A percentile compares a stretch with the other conserved stretches of the same genome.
Evolutionary conservation across 495 filamentous ascomycete genomes (phyloP).

Genomic region (Hypoxylon crocopeplum): DNA sequence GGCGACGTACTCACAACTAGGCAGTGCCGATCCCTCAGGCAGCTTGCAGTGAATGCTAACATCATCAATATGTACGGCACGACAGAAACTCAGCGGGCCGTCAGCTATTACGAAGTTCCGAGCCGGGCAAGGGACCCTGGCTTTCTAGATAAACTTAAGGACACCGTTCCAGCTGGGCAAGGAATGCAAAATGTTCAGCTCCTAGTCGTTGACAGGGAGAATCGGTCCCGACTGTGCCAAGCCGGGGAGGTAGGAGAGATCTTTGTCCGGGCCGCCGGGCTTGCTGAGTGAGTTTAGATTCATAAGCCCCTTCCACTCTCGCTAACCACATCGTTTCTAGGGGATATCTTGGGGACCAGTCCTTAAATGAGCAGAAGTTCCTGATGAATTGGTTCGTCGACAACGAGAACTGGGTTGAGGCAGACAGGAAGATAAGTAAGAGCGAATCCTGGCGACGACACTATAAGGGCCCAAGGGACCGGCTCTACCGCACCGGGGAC

Average conservation of each 20-base stretch:
- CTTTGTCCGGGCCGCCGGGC: slow-evolving; percentile 84
- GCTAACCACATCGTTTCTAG: slow-evolving; percentile 9
- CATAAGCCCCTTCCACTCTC: neutral
- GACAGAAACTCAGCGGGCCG: slow-evolving; percentile 86
- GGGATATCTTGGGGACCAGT: slow-evolving; percentile 76
- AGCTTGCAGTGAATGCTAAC: slow-evolving; percentile 76
- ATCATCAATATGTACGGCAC: slow-evolving; percentile 95
- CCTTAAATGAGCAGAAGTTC: slow-evolving; percentile 81
- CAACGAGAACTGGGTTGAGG: slow-evolving; percentile 71
- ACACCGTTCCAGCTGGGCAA: slow-evolving; percentile 84
- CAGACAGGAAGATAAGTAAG: slow-evolving; percentile 61
- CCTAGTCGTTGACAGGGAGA: slow-evolving; percentile 83
- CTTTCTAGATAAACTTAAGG: slow-evolving; percentile 73
- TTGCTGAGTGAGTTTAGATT: slow-evolving; percentile 70
- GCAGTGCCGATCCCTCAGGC: slow-evolving; percentile 81
- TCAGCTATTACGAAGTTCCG: slow-evolving; percentile 86
- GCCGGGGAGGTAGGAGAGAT: slow-evolving; percentile 89
- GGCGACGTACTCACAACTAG: slow-evolving; percentile 89
- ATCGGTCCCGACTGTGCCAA: slow-evolving; percentile 73
- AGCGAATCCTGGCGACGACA: slow-evolving; percentile 77
- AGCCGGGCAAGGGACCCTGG: slow-evolving; percentile 69
- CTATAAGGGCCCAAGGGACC: slow-evolving; percentile 84
- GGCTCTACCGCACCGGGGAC: slow-evolving; percentile 85
- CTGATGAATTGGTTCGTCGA: slow-evolving; percentile 89
- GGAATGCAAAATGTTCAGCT: slow-evolving; percentile 96